phyloP scores from a whole-genome alignment of 129 eudicot species.

The Saussurea involucrata region DNA sequence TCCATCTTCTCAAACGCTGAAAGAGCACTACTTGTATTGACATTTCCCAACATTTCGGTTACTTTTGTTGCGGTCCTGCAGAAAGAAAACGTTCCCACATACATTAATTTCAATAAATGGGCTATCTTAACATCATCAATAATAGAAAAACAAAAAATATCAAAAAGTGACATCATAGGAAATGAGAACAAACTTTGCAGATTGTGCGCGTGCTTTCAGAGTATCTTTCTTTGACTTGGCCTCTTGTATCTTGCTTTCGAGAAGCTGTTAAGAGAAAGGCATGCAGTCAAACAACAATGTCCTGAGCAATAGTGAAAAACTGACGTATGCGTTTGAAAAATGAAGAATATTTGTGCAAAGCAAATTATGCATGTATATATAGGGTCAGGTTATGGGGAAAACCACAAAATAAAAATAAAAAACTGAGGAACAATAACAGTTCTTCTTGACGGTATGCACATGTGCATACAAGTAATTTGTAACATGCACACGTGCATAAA shows the following conservation, averaged over 20 bases:
- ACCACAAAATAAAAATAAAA: too few relatives aligned
- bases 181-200: slow-evolving; percentile 74
- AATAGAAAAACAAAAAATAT: not conserved
- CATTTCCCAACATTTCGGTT: slow-evolving; percentile 91
- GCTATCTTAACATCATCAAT: not conserved
- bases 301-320: not conserved
- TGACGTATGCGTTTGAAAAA: not conserved
- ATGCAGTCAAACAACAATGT: slow-evolving; percentile 15
- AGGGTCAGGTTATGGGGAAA: too few relatives aligned
- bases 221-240: slow-evolving; percentile 98
- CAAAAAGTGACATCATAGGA: not conserved
- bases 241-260: slow-evolving; percentile 97
- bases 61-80: slow-evolving; percentile 90
- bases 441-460: too few relatives aligned
- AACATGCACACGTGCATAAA: too few relatives aligned
- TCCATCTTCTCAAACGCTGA: slow-evolving; percentile 99
- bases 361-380: not conserved
- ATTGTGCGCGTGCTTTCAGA: slow-evolving; percentile 96
- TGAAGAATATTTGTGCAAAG: not conserved
- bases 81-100: not conserved
- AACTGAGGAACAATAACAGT: too few relatives aligned
- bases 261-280: slow-evolving; percentile 45
- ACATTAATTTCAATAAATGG: slow-evolving; percentile 10
- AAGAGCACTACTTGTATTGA: slow-evolving; percentile 94
- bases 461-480: too few relatives aligned